phyloP scores from a whole-genome alignment of 75 land plant genomes.

The Pinus taeda region DNA sequence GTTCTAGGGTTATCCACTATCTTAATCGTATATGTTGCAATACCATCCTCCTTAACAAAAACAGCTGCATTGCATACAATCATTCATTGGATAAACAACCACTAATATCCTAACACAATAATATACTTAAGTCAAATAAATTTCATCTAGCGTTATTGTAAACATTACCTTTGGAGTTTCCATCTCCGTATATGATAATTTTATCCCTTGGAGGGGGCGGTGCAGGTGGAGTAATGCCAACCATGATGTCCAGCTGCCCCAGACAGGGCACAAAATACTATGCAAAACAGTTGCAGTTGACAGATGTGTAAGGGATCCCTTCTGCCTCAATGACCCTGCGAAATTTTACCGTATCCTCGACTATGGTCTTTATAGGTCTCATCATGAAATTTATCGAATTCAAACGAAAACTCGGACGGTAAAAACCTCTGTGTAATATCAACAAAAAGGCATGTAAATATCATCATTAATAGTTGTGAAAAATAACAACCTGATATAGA shows the following conservation, averaged over 20 bases:
- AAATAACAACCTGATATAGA: no score
- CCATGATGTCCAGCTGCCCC: conserved; percentile 19
- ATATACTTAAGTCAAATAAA: no score
- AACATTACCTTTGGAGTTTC: conserved; percentile 18
- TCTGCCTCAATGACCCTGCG: conserved; percentile 45
- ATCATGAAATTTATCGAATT: conserved; percentile 26
- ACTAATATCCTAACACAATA: no score
- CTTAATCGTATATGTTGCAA: no score
- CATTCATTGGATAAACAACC: no score
- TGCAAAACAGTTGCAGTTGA: conserved; percentile 32
- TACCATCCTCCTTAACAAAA: no score
- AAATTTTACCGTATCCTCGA: conserved; percentile 24
- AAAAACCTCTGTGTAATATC: conserved; percentile 38
- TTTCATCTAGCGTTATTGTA: no score
- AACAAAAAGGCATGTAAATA: not conserved
- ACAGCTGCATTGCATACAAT: no score
- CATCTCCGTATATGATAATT: conserved; percentile 43
- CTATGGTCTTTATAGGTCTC: conserved; percentile 31
- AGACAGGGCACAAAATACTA: conserved; percentile 27
- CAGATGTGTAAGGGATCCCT: conserved; percentile 57
- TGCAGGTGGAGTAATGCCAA: no score
- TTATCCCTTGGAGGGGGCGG: conserved; percentile 49
- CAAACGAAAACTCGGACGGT: conserved; percentile 61
- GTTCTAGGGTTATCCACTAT: no score
- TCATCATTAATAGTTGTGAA: no score